phyloP scores from a whole-genome alignment of 2,329 filamentous ascomycete species.

The Paradendryphiella salina region DNA sequence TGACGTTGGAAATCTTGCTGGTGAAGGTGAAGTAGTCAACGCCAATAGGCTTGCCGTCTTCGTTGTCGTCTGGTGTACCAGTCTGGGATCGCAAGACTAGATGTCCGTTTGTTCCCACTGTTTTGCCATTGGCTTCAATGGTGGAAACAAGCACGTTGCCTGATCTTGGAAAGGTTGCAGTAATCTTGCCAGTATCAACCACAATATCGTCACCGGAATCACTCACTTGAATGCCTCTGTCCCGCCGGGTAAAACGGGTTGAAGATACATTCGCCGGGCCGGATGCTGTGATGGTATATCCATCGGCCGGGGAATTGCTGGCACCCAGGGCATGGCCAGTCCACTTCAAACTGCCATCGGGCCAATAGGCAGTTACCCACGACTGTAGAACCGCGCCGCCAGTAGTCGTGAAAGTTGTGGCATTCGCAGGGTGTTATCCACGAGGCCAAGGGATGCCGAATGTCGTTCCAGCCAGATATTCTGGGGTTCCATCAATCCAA shows the following conservation, averaged over 20 bases:
- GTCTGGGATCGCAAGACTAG: conserved; percentile 60
- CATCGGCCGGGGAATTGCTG: conserved; percentile 47
- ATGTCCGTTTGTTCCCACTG: conserved; percentile 44
- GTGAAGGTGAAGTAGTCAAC: conserved; percentile 54
- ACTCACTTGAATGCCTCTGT: conserved; percentile 26
- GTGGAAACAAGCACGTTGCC: conserved; percentile 37
- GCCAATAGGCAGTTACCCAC: conserved; percentile 63
- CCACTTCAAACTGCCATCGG: conserved; percentile 65
- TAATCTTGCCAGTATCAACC: conserved; percentile 42
- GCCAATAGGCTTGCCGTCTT: conserved; percentile 40
- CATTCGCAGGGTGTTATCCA: conserved; percentile 44
- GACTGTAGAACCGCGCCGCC: conserved; percentile 52
- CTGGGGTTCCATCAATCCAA: conserved; percentile 37
- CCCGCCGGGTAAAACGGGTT: conserved; percentile 18
- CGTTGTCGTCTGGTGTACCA: conserved; percentile 48
- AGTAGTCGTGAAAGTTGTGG: conserved; percentile 41
- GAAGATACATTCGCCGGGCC: conserved; percentile 23
- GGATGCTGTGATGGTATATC: conserved; percentile 51
- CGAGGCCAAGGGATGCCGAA: conserved; percentile 49
- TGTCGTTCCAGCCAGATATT: conserved; percentile 40
- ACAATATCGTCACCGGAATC: conserved; percentile 29
- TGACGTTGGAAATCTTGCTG: conserved; percentile 57
- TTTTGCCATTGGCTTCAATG: conserved; percentile 48
- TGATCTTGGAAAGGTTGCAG: conserved; percentile 40
- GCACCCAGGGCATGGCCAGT: conserved; percentile 60